phyloP scores from a whole-genome alignment of 129 eudicot species.

The Sambucus nigra region DNA sequence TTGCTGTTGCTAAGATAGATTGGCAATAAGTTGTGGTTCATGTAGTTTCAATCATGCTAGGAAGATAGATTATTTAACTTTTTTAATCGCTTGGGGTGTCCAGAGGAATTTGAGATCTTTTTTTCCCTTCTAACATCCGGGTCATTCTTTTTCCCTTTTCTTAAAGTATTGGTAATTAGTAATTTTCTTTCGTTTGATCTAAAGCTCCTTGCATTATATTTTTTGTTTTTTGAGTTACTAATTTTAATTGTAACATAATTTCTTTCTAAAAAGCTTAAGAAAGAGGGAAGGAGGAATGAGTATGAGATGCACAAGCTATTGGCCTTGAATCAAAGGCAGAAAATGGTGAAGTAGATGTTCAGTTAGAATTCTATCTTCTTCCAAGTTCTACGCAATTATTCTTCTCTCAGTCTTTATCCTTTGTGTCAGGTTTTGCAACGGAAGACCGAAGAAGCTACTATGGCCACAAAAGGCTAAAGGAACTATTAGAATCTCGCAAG shows the following conservation, averaged over 20 bases:
- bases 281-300: conserved; percentile 95
- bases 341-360: conserved; percentile 45
- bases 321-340: conserved; percentile 95
- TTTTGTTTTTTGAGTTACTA: conserved; percentile 11
- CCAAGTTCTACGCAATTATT: not conserved
- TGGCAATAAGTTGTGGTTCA: too few relatives aligned
- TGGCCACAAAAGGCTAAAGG: conserved; percentile 90
- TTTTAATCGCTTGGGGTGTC: too few relatives aligned
- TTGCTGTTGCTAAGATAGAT: too few relatives aligned
- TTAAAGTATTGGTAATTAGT: too few relatives aligned
- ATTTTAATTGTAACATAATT: too few relatives aligned
- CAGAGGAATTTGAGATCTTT: not conserved
- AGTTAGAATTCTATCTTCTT: not conserved
- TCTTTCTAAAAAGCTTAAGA: conserved; percentile 68
- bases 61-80: too few relatives aligned
- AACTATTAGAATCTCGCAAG: conserved; percentile 76
- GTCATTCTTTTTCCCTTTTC: not conserved
- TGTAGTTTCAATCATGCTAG: too few relatives aligned
- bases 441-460: conserved; percentile 91
- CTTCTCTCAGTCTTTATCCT: not conserved
- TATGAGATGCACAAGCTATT: conserved; percentile 96
- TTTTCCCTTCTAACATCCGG: too few relatives aligned
- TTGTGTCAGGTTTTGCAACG: conserved; percentile 70
- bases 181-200: too few relatives aligned
- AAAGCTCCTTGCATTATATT: too few relatives aligned